Conservation (phyloP, 2,329 filamentous ascomycete genomes). For the Cordyceps fumosorosea region DNA sequence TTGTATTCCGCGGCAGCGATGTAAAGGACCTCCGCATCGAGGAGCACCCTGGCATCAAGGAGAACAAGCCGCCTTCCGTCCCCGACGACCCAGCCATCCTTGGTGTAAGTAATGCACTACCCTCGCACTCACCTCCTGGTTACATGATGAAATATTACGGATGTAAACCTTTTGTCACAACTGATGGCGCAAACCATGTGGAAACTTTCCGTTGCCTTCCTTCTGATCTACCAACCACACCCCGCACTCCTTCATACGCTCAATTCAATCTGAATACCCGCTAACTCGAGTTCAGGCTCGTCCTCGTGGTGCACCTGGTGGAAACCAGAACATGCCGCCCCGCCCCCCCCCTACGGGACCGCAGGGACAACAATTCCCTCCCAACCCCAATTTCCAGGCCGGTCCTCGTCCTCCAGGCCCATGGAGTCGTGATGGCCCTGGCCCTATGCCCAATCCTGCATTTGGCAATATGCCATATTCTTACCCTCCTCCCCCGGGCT, state of each 20-base stretch:
- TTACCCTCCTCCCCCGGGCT: conserved; percentile 70
- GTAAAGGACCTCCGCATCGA: conserved; percentile 97
- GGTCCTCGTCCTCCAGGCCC: conserved; percentile 47
- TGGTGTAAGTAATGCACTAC: conserved; percentile 65
- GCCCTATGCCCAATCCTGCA: conserved; percentile 51
- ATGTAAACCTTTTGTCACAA: conserved; percentile 80
- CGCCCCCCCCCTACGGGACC: conserved; percentile 26
- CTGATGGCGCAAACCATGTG: conserved; percentile 95
- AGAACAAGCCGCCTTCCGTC: conserved; percentile 68
- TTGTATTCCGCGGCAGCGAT: conserved; percentile 95
- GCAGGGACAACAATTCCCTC: conserved; percentile 34
- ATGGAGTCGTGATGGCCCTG: conserved; percentile 50
- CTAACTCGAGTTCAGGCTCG: conserved; percentile 29
- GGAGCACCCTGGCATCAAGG: conserved; percentile 66
- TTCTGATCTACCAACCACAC: conserved; percentile 62
- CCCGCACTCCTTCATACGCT: conserved; percentile 14
- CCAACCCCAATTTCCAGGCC: conserved; percentile 41
- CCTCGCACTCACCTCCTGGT: conserved; percentile 22
- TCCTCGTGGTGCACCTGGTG: conserved; percentile 28
- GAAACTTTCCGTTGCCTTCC: conserved; percentile 99
- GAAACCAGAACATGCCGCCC: conserved; percentile 21
- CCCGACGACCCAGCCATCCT: conserved; percentile 96
- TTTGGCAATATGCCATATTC: conserved; percentile 61
- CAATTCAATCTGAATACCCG: background rate
- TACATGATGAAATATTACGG: conserved; percentile 92